phyloP scores from a whole-genome alignment of 352 stramenopile genomes.

The Phytophthora fragariaefolia region DNA sequence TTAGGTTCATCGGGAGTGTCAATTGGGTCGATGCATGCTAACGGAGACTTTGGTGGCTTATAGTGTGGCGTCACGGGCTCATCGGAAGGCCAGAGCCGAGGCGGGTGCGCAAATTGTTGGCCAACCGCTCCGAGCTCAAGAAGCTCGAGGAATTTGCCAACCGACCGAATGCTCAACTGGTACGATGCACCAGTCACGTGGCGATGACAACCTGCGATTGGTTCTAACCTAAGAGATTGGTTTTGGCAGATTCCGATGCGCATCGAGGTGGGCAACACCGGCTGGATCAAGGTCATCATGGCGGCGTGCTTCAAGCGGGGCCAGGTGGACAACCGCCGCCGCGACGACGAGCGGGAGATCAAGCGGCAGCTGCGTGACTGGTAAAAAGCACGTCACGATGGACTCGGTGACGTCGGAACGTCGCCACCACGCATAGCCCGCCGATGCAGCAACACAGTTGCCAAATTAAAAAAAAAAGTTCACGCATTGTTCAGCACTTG shows the following conservation, averaged over 20 bases:
- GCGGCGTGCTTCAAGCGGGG: slow-evolving; percentile 71
- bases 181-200: too few species aligned
- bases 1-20: slow-evolving; percentile 4
- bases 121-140: slow-evolving; percentile 79
- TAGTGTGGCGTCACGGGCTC: slow-evolving; percentile 79
- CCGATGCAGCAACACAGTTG: neutral
- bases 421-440: neutral
- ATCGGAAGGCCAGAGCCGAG: slow-evolving; percentile 75
- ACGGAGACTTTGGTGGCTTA: slow-evolving; percentile 19
- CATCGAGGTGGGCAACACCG: slow-evolving; percentile 75
- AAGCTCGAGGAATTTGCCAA: slow-evolving; percentile 73
- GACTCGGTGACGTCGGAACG: neutral
- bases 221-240: too few species aligned
- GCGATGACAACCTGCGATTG: too few species aligned
- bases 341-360: slow-evolving; percentile 75
- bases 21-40: slow-evolving; percentile 8
- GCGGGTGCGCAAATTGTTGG: slow-evolving; percentile 78
- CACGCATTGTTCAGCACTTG: slow-evolving; percentile 43
- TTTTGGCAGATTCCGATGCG: slow-evolving; percentile 66
- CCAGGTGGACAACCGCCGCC: slow-evolving; percentile 77
- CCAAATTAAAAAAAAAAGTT: slow-evolving; percentile 42
- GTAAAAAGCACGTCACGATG: slow-evolving; percentile 38
- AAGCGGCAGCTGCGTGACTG: slow-evolving; percentile 82
- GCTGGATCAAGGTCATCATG: slow-evolving; percentile 88
- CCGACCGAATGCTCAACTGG: slow-evolving; percentile 71